Conservation (phyloP, 306 rosid genomes). For the Crataegus laevigata region DNA sequence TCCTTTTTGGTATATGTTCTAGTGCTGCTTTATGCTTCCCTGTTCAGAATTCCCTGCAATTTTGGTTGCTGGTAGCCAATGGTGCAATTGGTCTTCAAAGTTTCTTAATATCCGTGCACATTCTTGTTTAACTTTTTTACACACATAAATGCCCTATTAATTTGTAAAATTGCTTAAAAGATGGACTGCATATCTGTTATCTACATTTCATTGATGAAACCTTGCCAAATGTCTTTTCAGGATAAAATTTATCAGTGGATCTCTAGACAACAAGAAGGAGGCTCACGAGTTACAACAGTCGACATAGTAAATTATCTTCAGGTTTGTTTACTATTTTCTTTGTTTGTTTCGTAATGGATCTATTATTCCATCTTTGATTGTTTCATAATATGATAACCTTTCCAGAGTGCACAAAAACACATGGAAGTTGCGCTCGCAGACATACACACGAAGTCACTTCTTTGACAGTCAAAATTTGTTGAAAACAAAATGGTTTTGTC, state of each 20-base stretch:
- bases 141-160: neutral
- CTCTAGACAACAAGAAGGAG: constrained; percentile 72
- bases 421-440: neutral
- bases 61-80: neutral
- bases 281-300: constrained; percentile 56
- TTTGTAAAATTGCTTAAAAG: neutral
- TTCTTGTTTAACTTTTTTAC: neutral
- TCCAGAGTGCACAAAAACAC: too few species aligned
- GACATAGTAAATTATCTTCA: constrained; percentile 68
- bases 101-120: neutral
- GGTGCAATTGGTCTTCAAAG: neutral
- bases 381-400: neutral
- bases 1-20: too few species aligned
- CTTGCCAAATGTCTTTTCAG: constrained; percentile 29
- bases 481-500: neutral
- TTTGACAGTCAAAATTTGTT: neutral
- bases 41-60: neutral
- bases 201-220: neutral
- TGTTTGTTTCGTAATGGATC: neutral
- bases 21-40: neutral
- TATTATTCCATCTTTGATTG: neutral
- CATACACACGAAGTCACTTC: neutral
- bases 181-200: neutral
- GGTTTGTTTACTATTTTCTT: constrained; percentile 25
- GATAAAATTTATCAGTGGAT: constrained; percentile 85